phyloP scores from a whole-genome alignment of 176 grass and related monocot species.

The Otatea glauca region DNA sequence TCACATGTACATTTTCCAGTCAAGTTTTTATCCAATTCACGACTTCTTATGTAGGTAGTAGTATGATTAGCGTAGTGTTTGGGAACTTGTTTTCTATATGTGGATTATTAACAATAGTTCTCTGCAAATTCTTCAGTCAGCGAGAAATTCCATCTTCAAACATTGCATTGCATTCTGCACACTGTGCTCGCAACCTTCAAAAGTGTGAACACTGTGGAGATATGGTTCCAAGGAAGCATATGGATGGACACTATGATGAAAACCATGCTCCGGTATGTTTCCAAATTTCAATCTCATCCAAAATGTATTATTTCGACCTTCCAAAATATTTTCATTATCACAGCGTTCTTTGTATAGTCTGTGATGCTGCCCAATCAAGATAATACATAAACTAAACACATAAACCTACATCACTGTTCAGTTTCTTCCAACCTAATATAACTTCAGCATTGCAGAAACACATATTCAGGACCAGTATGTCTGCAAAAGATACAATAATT shows the following conservation, averaged over 20 bases:
- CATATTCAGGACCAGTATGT: not conserved
- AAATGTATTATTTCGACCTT: constrained; percentile 7
- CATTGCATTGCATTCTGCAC: constrained; percentile 61
- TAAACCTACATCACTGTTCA: not conserved
- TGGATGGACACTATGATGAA: constrained; percentile 67
- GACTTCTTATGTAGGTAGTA: not conserved
- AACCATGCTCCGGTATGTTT: constrained; percentile 64
- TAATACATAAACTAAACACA: not conserved
- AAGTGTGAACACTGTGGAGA: constrained; percentile 67
- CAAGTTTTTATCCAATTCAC: constrained; percentile 9
- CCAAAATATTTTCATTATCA: not conserved
- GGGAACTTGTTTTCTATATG: not conserved
- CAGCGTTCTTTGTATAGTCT: not conserved
- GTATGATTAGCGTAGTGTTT: not conserved
- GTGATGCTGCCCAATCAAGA: not conserved
- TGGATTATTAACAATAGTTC: not conserved
- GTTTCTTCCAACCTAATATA: not conserved
- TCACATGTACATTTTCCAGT: not conserved
- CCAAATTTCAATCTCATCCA: constrained; percentile 3
- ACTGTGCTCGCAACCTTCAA: constrained; percentile 73
- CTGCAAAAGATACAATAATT: not conserved
- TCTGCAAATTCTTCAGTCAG: constrained; percentile 42
- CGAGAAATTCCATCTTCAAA: constrained; percentile 63
- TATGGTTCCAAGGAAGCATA: constrained; percentile 66
- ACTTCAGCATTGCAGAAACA: not conserved